Evolutionary conservation across 176 grass and related monocot genomes (phyloP), one percentile per base, ranked within the genome.

Genomic region (Carex cristatella): DNA sequence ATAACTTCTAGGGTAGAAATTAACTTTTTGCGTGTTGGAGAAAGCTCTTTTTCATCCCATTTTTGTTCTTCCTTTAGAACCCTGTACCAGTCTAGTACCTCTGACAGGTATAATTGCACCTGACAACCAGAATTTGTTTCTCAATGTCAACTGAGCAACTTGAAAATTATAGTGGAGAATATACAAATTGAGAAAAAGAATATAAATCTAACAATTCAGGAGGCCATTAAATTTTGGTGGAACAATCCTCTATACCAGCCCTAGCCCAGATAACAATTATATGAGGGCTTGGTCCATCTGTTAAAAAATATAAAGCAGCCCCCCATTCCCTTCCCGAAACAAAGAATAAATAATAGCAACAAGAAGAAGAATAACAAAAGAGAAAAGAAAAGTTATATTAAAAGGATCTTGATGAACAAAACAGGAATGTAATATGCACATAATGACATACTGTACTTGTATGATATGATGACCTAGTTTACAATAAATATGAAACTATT

Each of bases 61-160:
- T 87, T 99, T 79, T 91, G 84, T 82, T 99, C 87, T 81, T 94
- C 93, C 87, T 94, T 94, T 68, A 99, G 81, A 89, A 79, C 88
- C 85, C 86, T 95, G 84, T 91, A 86, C 91, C 96, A 92, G 76
- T 95, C 96, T 81, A 99, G 61, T 71, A 99, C 96, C 87, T 99
- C 96, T 86, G 96, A 99, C 84, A 99, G 88, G 87, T 99, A 99
- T 58, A 94, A 86, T 95, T 99, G 96, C 58, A 99, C 93, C 96
- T 99, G 76, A n/a, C 74, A 58, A 86, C 7, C 48, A 87, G 53
- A 91, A 91, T 48, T 16, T 77, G 5, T 38, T 38, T 31, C 61
- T 2, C 27, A 72, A 53, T 42, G 53, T 86, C 40, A 86, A 63
- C 78, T 63, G 77, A 70, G 40, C 40, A 79, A 89, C 62, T 64